Conservation (phyloP, 2,329 filamentous ascomycete species). For the Aspergillus uvarum region DNA sequence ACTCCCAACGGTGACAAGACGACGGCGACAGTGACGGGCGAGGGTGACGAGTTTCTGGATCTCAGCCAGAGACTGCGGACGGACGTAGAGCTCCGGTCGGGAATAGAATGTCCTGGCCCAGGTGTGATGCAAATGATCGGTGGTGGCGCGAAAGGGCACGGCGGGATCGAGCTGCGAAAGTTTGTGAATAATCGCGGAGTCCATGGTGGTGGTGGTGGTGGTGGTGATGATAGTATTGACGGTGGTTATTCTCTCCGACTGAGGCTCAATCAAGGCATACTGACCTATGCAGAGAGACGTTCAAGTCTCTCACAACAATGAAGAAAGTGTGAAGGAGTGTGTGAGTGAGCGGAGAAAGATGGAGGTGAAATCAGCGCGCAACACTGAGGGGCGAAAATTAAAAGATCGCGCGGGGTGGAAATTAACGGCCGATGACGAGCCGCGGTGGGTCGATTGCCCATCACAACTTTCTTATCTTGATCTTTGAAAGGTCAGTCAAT, state of each 20-base stretch:
- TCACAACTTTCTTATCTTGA: background rate
- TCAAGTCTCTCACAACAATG: background rate
- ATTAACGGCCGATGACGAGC: background rate
- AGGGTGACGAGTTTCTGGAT: conserved; percentile 80
- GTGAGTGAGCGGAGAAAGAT: background rate
- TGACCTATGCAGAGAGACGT: background rate
- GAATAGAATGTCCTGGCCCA: conserved; percentile 94
- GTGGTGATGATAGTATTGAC: background rate
- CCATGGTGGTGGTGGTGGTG: conserved; percentile 30
- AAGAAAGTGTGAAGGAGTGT: background rate
- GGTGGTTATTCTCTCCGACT: background rate
- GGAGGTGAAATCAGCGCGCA: background rate
- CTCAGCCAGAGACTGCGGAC: conserved; percentile 74
- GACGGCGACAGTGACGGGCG: conserved; percentile 75
- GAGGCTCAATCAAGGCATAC: conserved; percentile 4
- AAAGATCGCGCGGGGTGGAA: background rate
- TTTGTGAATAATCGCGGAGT: conserved; percentile 53
- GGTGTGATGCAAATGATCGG: conserved; percentile 76
- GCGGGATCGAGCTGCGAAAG: conserved; percentile 59
- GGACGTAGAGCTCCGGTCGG: conserved; percentile 85
- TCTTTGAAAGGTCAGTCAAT: too few relatives aligned
- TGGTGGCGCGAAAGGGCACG: conserved; percentile 73
- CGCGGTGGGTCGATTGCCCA: conserved; percentile 5
- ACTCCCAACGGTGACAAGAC: conserved; percentile 82
- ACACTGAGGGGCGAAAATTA: background rate